Conservation (phyloP, 2,329 filamentous ascomycete genomes). For the Epichloe glyceriae region DNA sequence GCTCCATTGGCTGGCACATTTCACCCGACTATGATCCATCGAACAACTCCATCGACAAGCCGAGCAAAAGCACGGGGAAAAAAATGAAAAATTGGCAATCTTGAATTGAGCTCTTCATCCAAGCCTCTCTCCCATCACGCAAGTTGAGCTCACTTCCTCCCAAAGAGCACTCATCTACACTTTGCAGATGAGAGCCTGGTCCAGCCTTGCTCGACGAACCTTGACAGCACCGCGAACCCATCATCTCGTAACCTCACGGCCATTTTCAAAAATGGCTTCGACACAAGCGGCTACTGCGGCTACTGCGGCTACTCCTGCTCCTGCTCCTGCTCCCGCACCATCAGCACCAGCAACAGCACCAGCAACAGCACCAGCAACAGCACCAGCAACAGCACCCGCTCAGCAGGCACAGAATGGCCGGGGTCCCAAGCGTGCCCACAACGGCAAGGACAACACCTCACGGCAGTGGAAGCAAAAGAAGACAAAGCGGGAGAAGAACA, state of each 20-base stretch:
- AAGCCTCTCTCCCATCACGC: no score
- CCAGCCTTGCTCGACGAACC: slow-evolving; percentile 1
- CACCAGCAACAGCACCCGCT: background rate
- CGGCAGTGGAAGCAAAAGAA: slow-evolving; percentile 31
- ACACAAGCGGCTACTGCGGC: slow-evolving; percentile 3
- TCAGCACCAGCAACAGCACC: background rate
- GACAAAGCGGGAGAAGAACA: slow-evolving; percentile 45
- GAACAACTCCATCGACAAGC: no score
- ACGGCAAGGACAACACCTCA: slow-evolving; percentile 1
- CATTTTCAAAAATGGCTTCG: slow-evolving; percentile 7
- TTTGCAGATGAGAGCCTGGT: slow-evolving; percentile 8
- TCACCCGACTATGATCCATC: no score
- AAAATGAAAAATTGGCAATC: background rate
- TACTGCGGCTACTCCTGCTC: background rate
- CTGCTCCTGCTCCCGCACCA: background rate
- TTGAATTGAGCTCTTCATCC: background rate
- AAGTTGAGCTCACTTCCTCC: no score
- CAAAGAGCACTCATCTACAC: background rate
- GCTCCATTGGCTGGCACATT: slow-evolving; percentile 1
- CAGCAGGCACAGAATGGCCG: slow-evolving; percentile 1
- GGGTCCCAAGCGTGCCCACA: slow-evolving; percentile 3
- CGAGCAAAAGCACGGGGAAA: background rate
- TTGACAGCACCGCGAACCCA: background rate
- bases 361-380: no score
- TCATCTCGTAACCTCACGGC: background rate